Evolutionary conservation across 768 basidiomycete species (phyloP).

Genomic region (Boletus bicolor): DNA sequence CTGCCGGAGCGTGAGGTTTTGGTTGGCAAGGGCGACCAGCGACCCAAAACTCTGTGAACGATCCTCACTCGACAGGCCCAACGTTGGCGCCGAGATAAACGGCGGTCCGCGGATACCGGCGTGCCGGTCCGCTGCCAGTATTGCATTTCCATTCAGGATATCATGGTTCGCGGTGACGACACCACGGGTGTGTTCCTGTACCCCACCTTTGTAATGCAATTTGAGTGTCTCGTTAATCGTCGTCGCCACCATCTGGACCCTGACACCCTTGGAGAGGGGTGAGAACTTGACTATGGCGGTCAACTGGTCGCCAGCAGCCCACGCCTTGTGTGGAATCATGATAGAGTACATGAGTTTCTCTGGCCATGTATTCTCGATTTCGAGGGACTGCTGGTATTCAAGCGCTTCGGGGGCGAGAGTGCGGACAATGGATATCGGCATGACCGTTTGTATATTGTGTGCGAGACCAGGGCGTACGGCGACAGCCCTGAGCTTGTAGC

Average conservation of each 20-base stretch:
- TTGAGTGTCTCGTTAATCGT: conserved; percentile 74
- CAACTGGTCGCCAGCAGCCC: conserved; percentile 85
- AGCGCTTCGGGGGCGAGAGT: conserved; percentile 78
- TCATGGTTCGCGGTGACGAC: conserved; percentile 67
- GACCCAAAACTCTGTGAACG: conserved; percentile 17
- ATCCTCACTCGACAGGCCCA: conserved; percentile 18
- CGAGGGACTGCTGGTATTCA: conserved; percentile 94
- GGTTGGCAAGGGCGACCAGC: conserved; percentile 1
- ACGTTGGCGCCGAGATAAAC: neutral
- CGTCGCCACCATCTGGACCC: conserved; percentile 62
- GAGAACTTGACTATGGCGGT: conserved; percentile 83
- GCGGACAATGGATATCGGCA: conserved; percentile 65
- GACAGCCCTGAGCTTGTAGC: conserved; percentile 88
- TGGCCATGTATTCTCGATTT: conserved; percentile 97
- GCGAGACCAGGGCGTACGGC: conserved; percentile 77
- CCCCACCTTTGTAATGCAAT: conserved; percentile 49
- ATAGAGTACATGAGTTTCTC: conserved; percentile 95
- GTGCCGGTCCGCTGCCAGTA: conserved; percentile 28
- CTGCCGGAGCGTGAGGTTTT: conserved; percentile 13
- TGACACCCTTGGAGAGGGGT: conserved; percentile 81
- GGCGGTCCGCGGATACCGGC: neutral
- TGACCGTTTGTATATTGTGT: conserved; percentile 59
- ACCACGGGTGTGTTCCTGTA: conserved; percentile 58
- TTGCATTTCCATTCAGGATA: conserved; percentile 56
- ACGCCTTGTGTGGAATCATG: conserved; percentile 93